A percentile compares a stretch with the other conserved stretches of the same genome.
phyloP scores from a whole-genome alignment of 2,329 filamentous ascomycete species.

The Fusarium sp. region DNA sequence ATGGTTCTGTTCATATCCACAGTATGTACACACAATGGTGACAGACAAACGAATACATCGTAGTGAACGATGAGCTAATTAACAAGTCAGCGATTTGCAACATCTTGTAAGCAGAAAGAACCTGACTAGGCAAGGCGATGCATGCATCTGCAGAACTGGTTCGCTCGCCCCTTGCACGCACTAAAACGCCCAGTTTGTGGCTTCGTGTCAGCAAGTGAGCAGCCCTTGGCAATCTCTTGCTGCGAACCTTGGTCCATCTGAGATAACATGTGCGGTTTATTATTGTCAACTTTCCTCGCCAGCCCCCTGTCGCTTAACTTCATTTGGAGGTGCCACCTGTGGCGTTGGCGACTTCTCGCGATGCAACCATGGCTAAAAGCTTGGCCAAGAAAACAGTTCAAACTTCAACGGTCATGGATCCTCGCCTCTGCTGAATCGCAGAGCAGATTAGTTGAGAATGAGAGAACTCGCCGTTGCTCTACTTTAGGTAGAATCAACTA shows the following conservation, averaged over 20 bases:
- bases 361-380: constrained; percentile 9
- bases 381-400: constrained; percentile 13
- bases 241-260: constrained; percentile 6
- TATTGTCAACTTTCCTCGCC: constrained; percentile 35
- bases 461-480: constrained; percentile 19
- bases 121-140: constrained; percentile 6
- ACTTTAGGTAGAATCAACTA: constrained; percentile 33
- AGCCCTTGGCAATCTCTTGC: constrained; percentile 36
- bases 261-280: constrained; percentile 23
- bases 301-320: constrained; percentile 11
- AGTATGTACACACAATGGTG: not conserved
- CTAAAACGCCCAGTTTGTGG: constrained; percentile 30
- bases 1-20: not conserved
- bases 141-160: constrained; percentile 16
- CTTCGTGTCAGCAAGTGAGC: constrained; percentile 33
- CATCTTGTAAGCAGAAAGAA: constrained; percentile 15
- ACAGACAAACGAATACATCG: not conserved
- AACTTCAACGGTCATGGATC: not conserved
- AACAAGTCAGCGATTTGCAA: constrained; percentile 8
- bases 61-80: not conserved
- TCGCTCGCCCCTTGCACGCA: constrained; percentile 22
- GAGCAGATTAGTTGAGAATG: constrained; percentile 8
- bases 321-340: constrained; percentile 15
- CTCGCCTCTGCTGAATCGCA: not conserved
- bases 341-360: constrained; percentile 10